Conservation (phyloP, 2,329 filamentous ascomycete species). For the Penicillium sp. region DNA sequence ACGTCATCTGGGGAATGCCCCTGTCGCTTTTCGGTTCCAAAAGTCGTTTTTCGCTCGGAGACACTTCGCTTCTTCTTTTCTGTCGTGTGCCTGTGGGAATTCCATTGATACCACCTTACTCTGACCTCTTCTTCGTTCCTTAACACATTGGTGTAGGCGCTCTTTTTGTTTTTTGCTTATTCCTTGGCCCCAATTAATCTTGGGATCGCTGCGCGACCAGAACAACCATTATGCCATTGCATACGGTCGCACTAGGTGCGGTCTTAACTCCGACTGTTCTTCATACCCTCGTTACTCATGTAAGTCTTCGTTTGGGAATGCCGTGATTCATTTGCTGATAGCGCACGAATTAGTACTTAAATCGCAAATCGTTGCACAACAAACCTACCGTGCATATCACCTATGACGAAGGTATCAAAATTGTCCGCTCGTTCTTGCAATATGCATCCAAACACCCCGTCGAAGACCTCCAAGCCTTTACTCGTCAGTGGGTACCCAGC, state of each 20-base stretch:
- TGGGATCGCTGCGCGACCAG: conserved; percentile 3
- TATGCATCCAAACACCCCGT: conserved; percentile 88
- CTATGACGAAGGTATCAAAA: conserved; percentile 87
- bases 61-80: background rate
- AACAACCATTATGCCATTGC: conserved; percentile 61
- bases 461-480: conserved; percentile 91
- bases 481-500: conserved; percentile 84
- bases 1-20: conserved; percentile 3
- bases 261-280: conserved; percentile 87
- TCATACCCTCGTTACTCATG: conserved; percentile 83
- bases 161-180: background rate
- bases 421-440: conserved; percentile 82
- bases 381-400: conserved; percentile 89
- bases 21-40: background rate
- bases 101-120: background rate
- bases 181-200: background rate
- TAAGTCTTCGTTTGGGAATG: conserved; percentile 48
- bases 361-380: conserved; percentile 71
- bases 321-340: background rate
- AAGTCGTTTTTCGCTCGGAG: background rate
- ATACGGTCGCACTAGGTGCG: conserved; percentile 77
- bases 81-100: background rate
- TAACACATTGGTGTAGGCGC: background rate
- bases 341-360: conserved; percentile 66
- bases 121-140: background rate